Conservation (phyloP, 2,329 filamentous ascomycete genomes). For the Knufia petricola region DNA sequence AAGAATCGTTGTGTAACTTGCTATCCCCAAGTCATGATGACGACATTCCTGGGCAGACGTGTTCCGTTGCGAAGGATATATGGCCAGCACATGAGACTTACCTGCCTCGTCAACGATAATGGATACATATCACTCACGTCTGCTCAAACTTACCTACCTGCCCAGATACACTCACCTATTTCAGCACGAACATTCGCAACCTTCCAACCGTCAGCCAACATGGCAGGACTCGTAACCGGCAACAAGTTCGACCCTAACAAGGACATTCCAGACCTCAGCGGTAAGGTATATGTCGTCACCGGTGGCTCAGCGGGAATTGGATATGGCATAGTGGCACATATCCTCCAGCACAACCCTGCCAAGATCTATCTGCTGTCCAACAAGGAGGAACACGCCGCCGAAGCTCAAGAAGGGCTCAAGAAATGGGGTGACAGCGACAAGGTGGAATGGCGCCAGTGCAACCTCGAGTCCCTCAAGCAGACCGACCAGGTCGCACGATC, state of each 20-base stretch:
- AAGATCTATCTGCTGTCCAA: constrained; percentile 42
- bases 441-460: constrained; percentile 38
- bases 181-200: too few relatives aligned
- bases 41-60: not conserved
- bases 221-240: not conserved
- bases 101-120: not conserved
- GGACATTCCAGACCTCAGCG: constrained; percentile 33
- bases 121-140: constrained; percentile 5
- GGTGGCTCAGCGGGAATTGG: constrained; percentile 44
- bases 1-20: too few relatives aligned
- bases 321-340: constrained; percentile 43
- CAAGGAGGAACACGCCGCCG: constrained; percentile 40
- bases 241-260: constrained; percentile 26
- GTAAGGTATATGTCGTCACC: constrained; percentile 39
- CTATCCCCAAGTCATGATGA: too few relatives aligned
- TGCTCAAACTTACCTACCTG: constrained; percentile 3
- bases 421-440: constrained; percentile 37
- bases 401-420: constrained; percentile 35
- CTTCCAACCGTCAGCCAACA: not conserved
- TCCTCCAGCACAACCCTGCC: constrained; percentile 41
- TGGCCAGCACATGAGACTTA: constrained; percentile 4
- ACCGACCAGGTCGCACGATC: constrained; percentile 37
- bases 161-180: not conserved
- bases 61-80: too few relatives aligned
- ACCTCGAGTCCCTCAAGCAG: constrained; percentile 38